phyloP scores from a whole-genome alignment of 257 asterid species.

The Nicotiana knightiana region DNA sequence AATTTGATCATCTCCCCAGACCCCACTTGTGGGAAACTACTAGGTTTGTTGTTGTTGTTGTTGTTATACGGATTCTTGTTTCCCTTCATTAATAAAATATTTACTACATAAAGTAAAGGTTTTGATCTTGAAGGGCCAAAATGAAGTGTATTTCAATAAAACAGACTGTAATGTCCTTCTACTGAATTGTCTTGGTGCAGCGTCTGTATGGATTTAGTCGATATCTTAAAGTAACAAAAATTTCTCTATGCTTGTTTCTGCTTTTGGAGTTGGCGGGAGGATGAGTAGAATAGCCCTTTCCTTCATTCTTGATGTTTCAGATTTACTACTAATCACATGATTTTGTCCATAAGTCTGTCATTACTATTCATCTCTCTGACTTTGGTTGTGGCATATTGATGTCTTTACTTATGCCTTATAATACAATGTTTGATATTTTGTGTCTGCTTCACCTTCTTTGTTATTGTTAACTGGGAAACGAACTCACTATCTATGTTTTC shows the following conservation, averaged over 20 bases:
- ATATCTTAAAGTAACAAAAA: neutral
- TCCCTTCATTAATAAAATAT: too few relatives aligned
- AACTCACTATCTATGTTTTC: slow-evolving; percentile 19
- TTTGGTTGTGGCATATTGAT: neutral
- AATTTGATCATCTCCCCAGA: neutral
- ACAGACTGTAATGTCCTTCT: neutral
- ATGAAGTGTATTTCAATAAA: neutral
- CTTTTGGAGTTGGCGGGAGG: neutral
- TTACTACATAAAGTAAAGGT: too few relatives aligned
- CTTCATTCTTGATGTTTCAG: neutral
- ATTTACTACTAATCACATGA: neutral
- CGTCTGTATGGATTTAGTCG: neutral
- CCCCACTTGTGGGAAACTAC: too few relatives aligned
- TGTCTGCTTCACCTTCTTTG: neutral
- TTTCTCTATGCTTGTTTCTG: neutral
- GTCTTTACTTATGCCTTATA: neutral
- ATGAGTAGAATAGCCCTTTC: neutral
- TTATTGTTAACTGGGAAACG: slow-evolving; percentile 8
- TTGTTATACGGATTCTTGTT: too few relatives aligned
- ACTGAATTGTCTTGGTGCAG: neutral
- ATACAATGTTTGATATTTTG: neutral
- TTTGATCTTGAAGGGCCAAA: neutral
- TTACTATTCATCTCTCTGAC: neutral
- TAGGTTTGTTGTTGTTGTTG: too few relatives aligned
- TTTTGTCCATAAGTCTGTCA: neutral